Base-by-base conservation (phyloP, 805 yeast species). In the Candida parachauliodes region DNA sequence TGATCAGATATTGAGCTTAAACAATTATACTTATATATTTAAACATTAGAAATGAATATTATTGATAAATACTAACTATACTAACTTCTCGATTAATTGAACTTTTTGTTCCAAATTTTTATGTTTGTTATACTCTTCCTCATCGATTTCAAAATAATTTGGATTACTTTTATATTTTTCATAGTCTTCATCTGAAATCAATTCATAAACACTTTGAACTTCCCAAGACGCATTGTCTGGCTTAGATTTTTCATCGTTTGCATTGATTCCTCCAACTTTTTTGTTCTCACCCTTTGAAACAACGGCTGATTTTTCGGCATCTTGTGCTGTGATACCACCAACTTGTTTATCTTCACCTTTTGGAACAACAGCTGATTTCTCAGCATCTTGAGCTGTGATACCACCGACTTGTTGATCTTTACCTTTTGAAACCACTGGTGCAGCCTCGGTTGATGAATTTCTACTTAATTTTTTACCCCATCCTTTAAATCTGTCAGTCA, bases 151-250 rank as follows among this genome's bases (percentile, higher is more conserved):
- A 49, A 74, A 52, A 54, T 76, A 76, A 49, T 74, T 54, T 12
- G 80, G 77, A 52, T 76, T 68, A 43, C 56, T 57, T 47, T 60
- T 63, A 60, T 76, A 50, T 5, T 57, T 55, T 34, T 66, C 69
- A 48, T 48, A 76, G 44, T 76, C 81, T 15, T 41, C 53, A 43
- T 73, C 74, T 23, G 68, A 63, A 21, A 76, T 71, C 25, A 77
- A 76, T 51, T 74, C 77, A 46, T 74, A 71, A 12, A 52, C 49
- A 8, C 62, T 52, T 31, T 39, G 42, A 25, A 36, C 31, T 17
- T 40, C 43, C 43, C 42, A 39, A 5, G 34, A 28, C 25, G 39
- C 37, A 17, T 33, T 37, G 22, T 34, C 37, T 20, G 28, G 35
- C 14, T 22, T 24, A n/a, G n/a, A n/a, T n/a, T n/a, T n/a, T n/a